Evolutionary conservation across 495 filamentous ascomycete species (phyloP), one percentile per base, ranked within the genome.

Genomic region (Neurospora intermedia): DNA sequence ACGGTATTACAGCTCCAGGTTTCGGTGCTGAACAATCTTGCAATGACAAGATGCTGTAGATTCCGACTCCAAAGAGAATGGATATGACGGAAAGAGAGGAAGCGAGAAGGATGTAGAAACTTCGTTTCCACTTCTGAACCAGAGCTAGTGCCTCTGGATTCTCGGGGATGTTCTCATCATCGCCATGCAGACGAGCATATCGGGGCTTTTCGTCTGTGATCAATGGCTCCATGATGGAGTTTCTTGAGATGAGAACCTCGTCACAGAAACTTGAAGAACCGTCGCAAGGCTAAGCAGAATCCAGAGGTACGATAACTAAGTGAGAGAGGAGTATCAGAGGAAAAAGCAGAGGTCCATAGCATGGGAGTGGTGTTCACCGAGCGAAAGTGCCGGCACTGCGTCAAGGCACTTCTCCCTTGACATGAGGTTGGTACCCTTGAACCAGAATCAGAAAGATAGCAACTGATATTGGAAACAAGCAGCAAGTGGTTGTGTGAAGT

Each of bases 101-200:
- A 18, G 38, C 71, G 20, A 73, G 71, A 6, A 73, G 71, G 39
- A 69, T 23, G 23, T 73, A 73, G 9, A 73, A 73, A 9, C 59
- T 42, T 39, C 39, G 39, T 45, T 41, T 23, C 71, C 71, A 73
- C 35, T 70, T 69, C 6, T 2, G 54, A 18, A 38, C 7, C 6
- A 66, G 27, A 15, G 54, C 15, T 66, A 66, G 9, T 35, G 54
- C 54, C 23, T 66, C 54, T 66, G 54, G 54, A 1, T 66, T 66
- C 15, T 66, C 54, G 13, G 54, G 54, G 15, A 66, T 38, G 15
- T 66, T 35, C 7, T 66, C 54, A 66, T 66, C 54, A 35, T 66
- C 54, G 27, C 54, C 54, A 18, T 66, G 27, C 3, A 66, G 15
- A 35, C 54, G 54, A 66, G 54, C 54, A 66, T 66, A 66, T 16